Evolutionary conservation across 495 filamentous ascomycete genomes (phyloP), one percentile per base, ranked within the genome.

Genomic region (Penicillium pancosmium): DNA sequence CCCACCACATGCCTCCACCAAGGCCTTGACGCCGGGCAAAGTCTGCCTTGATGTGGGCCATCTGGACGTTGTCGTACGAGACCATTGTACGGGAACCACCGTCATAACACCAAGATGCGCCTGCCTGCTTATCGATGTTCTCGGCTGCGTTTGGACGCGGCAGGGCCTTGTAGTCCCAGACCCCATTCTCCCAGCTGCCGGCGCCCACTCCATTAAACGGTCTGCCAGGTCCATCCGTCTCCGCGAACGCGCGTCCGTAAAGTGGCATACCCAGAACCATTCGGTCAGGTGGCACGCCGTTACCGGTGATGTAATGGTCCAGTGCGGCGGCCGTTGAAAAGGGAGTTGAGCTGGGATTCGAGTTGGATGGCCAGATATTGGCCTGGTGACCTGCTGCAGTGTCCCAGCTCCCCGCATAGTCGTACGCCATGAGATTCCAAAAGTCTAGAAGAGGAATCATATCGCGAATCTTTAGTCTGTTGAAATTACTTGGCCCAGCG

Each of bases 1-100:
- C 93, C 94, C 93, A 98, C 84, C 91, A 98, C 86, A 97, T 95
- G 0, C 84, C 89, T 13, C 94, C 93, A 23, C 90, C 93, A 6
- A 97, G 81, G 33, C 81, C 78, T 33, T 80, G 80, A 11, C 80
- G 53, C 59, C 74, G 73, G 51, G 97, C 82, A 60, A 87, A 97
- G 31, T 78, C 64, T 10, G 82, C 83, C 74, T 97, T 97, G 52
- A 71, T 59, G 21, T 74, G 66, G 4, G 80, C 85, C 61, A 86
- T 83, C 16, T 74, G 72, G 5, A 85, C 77, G 18, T 79, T 89
- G 60, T 97, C 93, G 68, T 92, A 97, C 33, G 82, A 83, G 33
- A 97, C 75, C 81, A 96, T 85, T 55, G 86, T 86, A 61, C 78
- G 76, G 9, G 74, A 69, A 0, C 35, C 63, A 4, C 63, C 40